phyloP scores from a whole-genome alignment of 495 filamentous ascomycete genomes.

The Cercophora scortea region DNA sequence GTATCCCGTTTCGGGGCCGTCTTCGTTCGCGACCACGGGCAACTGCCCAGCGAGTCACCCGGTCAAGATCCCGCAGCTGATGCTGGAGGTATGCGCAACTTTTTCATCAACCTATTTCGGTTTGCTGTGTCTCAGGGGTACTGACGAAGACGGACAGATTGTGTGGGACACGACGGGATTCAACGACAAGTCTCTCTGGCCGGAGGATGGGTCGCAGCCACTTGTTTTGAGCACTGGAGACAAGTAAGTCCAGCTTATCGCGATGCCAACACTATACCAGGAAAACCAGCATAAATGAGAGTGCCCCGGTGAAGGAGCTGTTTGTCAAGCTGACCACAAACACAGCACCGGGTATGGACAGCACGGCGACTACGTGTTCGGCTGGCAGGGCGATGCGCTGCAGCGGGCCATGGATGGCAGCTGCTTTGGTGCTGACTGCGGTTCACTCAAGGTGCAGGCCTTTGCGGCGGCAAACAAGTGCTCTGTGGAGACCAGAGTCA shows the following conservation, averaged over 20 bases:
- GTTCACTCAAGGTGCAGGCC: slow-evolving; percentile 28
- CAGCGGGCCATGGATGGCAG: slow-evolving; percentile 34
- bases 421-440: slow-evolving; percentile 10
- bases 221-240: slow-evolving; percentile 39
- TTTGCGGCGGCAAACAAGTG: slow-evolving; percentile 30
- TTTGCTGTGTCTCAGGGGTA: no score
- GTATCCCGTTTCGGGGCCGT: slow-evolving; percentile 13
- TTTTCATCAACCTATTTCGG: no score
- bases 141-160: neutral
- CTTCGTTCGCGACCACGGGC: slow-evolving; percentile 4
- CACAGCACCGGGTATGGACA: slow-evolving; percentile 32
- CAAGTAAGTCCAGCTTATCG: slow-evolving; percentile 16
- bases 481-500: slow-evolving; percentile 26
- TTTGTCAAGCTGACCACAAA: neutral
- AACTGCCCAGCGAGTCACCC: slow-evolving; percentile 15
- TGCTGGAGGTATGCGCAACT: slow-evolving; percentile 5
- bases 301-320: neutral
- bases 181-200: slow-evolving; percentile 31
- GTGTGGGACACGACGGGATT: slow-evolving; percentile 19
- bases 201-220: slow-evolving; percentile 31
- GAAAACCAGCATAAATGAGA: no score
- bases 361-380: slow-evolving; percentile 43
- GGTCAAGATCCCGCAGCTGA: slow-evolving; percentile 18
- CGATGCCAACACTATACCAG: no score
- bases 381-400: slow-evolving; percentile 35